Evolutionary conservation across 768 basidiomycete genomes (phyloP).

Genomic region (Xerocomellus intermedius): DNA sequence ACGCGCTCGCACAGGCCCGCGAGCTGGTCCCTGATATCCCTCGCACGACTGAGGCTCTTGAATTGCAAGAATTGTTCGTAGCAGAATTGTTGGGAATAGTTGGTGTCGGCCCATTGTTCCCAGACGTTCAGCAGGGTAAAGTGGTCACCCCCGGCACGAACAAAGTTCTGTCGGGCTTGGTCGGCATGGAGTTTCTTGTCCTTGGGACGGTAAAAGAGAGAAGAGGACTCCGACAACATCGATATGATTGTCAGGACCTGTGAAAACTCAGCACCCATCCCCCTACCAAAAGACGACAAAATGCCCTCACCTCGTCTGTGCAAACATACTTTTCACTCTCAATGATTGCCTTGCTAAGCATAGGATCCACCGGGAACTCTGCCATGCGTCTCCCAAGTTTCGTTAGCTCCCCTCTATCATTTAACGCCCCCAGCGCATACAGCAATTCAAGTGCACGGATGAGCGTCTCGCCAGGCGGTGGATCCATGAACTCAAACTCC

Average conservation of each 20-base stretch:
- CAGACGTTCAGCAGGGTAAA: slow-evolving; percentile 97
- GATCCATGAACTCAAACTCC: slow-evolving; percentile 98
- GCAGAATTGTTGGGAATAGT: slow-evolving; percentile 95
- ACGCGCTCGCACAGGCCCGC: slow-evolving; percentile 96
- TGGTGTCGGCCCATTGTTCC: slow-evolving; percentile 99
- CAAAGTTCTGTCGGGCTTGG: slow-evolving; percentile 96
- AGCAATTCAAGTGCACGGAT: slow-evolving; percentile 92
- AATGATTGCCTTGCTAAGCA: slow-evolving; percentile 95
- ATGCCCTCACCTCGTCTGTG: slow-evolving; percentile 83
- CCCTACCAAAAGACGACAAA: background rate
- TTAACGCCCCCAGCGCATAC: slow-evolving; percentile 94
- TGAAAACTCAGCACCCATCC: background rate
- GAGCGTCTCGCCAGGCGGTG: slow-evolving; percentile 95
- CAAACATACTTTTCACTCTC: slow-evolving; percentile 92
- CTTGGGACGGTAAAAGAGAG: slow-evolving; percentile 95
- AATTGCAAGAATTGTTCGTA: slow-evolving; percentile 95
- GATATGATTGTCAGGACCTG: slow-evolving; percentile 95
- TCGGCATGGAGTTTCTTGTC: slow-evolving; percentile 98
- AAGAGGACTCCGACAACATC: slow-evolving; percentile 94
- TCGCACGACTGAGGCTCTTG: slow-evolving; percentile 90
- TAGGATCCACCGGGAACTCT: slow-evolving; percentile 98
- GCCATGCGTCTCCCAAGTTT: slow-evolving; percentile 97
- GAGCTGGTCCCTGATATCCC: slow-evolving; percentile 95
- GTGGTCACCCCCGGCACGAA: slow-evolving; percentile 94
- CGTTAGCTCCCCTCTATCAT: slow-evolving; percentile 96